Conservation (phyloP, 768 basidiomycete genomes). For the Heimioporus sp. region DNA sequence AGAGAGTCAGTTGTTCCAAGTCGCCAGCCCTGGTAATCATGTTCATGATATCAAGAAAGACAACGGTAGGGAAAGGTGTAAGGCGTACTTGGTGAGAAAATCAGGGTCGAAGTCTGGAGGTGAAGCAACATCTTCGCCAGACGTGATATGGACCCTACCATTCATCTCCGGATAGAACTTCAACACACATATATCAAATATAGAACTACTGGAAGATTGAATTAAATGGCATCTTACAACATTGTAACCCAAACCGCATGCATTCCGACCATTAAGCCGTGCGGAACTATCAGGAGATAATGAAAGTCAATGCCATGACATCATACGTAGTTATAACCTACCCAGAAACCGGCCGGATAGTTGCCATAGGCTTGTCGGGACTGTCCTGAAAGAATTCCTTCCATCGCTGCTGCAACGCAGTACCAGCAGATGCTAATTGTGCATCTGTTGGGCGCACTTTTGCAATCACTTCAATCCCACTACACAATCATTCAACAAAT, state of each 20-base stretch:
- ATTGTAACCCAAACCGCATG: conserved; percentile 29
- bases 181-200: not conserved
- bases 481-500: conserved; percentile 15
- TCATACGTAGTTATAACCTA: conserved; percentile 18
- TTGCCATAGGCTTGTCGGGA: conserved; percentile 57
- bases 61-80: no score
- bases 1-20: conserved; percentile 46
- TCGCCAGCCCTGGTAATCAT: conserved; percentile 26
- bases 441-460: conserved; percentile 50
- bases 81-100: conserved; percentile 42
- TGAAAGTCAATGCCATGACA: not conserved
- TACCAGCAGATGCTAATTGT: conserved; percentile 47
- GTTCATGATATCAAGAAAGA: no score
- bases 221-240: conserved; percentile 22
- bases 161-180: conserved; percentile 43
- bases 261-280: conserved; percentile 22
- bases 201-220: not conserved
- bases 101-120: conserved; percentile 43
- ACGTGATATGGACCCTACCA: conserved; percentile 47
- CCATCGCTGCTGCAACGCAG: conserved; percentile 50
- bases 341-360: conserved; percentile 41
- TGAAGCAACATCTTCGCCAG: conserved; percentile 39
- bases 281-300: conserved; percentile 20
- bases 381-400: conserved; percentile 45
- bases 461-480: conserved; percentile 50